These are phyloP conservation scores for Castanopsis chinensis DNA, from an alignment of 306 rosid species.

Conservation along the genomic window DNA sequence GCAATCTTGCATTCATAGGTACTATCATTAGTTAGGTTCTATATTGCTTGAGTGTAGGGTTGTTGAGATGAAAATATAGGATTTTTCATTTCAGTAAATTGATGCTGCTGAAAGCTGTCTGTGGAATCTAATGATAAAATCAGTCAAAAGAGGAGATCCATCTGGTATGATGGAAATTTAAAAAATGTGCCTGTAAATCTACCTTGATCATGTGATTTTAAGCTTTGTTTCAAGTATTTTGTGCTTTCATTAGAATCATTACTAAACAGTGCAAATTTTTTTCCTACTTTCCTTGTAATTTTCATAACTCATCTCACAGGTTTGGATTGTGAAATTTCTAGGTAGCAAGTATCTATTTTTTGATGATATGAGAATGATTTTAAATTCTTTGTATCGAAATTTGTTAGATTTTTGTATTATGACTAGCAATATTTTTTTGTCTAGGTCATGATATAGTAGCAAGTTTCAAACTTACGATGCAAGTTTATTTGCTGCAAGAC, in stretches of 20 bases:
- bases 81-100: neutral
- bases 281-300: neutral
- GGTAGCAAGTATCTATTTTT: neutral
- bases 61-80: neutral
- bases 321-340: neutral
- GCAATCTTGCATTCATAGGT: no score
- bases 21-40: neutral
- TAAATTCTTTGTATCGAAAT: conserved; percentile 1
- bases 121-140: neutral
- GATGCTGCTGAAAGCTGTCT: neutral
- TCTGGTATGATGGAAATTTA: neutral
- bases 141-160: neutral
- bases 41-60: neutral
- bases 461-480: conserved; percentile 51
- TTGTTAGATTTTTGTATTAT: neutral
- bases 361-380: neutral
- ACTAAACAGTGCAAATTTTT: neutral
- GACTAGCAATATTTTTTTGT: conserved; percentile 13
- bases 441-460: conserved; percentile 81
- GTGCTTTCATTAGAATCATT: no score
- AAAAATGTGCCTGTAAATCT: neutral
- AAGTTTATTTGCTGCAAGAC: conserved; percentile 62
- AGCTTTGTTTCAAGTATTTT: neutral
- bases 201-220: neutral
- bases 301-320: neutral